Evolutionary conservation across 108 stramenopile genomes (phyloP), one percentile per base, ranked within the genome.

Genomic region (Nitzschia palea): DNA sequence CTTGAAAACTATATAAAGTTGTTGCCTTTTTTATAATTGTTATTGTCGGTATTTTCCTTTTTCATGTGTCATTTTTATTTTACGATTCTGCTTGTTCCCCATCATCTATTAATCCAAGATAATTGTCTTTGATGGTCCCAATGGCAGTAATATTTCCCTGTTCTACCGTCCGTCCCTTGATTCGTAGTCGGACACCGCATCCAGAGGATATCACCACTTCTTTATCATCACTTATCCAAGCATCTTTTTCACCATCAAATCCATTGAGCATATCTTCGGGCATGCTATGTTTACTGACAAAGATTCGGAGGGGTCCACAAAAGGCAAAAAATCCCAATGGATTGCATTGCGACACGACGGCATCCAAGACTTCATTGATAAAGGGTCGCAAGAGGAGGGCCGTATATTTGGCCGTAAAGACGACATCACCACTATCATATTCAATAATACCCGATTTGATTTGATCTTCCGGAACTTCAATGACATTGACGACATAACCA

Each of bases 191-290:
- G 6, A 97, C 93, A 43, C 93, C 94, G 58, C 91, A 92, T 15
- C 91, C 92, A 28, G 90, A 75, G 3, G 85, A 77, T 51, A 97
- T 97, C 15, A 95, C 81, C 33, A 95, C 91, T 73, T 97, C 93
- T 53, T 95, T 91, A 77, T 97, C 96, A 63, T 96, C 96, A 60
- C 86, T 88, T 2, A 94, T 81, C 96, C 96, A 97, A n/a, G 92
- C 86, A 75, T 94, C 89, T 57, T 85, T 86, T 47, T 91, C 91
- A 43, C 84, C 80, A 77, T 95, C 90, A 79, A 90, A 97, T 33
- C 93, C 95, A 70, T 94, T 88, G 27, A 89, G 81, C 87, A 97
- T 89, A 70, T 97, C 96, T 68, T 91, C 92, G 9, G 93, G 95
- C 94, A 97, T 97, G 65, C 78, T 88, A 70, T 96, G 94, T 58